A percentile compares a stretch with the other conserved stretches of the same genome.
These are phyloP conservation scores for Gaeumannomyces tritici DNA, from an alignment of 2,329 filamentous ascomycete species.

Conservation along the genomic window DNA sequence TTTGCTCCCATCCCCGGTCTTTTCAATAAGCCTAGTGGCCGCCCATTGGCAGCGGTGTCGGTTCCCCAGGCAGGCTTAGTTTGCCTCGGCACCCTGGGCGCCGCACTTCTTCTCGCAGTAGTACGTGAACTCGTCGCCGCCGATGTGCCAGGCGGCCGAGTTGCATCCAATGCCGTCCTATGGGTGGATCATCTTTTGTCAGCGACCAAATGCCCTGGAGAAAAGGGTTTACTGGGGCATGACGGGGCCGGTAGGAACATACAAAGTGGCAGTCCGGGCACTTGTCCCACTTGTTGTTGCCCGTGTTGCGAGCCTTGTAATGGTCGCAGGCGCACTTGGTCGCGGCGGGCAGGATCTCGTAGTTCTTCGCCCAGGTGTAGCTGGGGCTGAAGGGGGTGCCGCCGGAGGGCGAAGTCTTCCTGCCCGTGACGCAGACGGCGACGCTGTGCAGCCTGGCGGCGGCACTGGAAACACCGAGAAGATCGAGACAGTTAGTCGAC, in stretches of 20 bases:
- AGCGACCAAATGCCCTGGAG: too few relatives aligned
- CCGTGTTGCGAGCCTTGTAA: slow-evolving; percentile 10
- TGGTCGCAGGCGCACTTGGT: slow-evolving; percentile 7
- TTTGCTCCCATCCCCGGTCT: too few relatives aligned
- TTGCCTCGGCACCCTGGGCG: slow-evolving; percentile 7
- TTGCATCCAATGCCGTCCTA: slow-evolving; percentile 7
- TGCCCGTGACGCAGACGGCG: neutral
- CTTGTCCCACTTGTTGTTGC: slow-evolving; percentile 11
- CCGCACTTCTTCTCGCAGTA: slow-evolving; percentile 11
- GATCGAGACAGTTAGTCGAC: too few relatives aligned
- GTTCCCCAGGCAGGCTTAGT: neutral
- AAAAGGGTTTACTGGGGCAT: too few relatives aligned
- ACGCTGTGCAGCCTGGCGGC: neutral
- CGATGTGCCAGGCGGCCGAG: slow-evolving; percentile 8
- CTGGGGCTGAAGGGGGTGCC: neutral
- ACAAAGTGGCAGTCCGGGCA: slow-evolving; percentile 9
- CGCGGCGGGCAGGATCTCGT: slow-evolving; percentile 1
- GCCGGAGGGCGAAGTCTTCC: neutral
- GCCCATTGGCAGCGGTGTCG: too few relatives aligned
- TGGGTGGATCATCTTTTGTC: too few relatives aligned
- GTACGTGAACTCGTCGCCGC: slow-evolving; percentile 11
- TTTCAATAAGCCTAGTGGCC: too few relatives aligned
- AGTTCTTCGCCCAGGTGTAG: neutral
- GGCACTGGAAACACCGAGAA: neutral
- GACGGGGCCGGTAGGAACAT: too few relatives aligned